Percentiles rank a stretch among this genome's conserved stretches.
Conservation (phyloP, 495 filamentous ascomycete genomes). For the Talaromyces thailandensis region DNA sequence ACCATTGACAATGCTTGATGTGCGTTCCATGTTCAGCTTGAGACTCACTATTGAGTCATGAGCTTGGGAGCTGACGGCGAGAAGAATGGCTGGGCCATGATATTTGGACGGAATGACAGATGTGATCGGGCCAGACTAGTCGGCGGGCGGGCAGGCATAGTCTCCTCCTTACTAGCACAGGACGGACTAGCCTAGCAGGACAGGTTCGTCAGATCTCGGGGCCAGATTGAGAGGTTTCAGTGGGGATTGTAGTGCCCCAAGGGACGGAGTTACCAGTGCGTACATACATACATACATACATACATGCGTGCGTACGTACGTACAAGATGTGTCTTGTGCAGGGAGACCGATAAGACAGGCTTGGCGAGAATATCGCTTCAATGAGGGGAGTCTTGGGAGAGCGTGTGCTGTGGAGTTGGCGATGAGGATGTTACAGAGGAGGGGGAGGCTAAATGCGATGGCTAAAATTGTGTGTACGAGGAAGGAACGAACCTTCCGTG, state of each 20-base stretch:
- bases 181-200: background rate
- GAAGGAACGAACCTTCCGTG: background rate
- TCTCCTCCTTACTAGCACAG: background rate
- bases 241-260: background rate
- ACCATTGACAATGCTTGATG: background rate
- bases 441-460: background rate
- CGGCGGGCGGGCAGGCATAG: background rate
- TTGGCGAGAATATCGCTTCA: no score
- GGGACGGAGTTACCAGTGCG: background rate
- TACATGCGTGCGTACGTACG: no score
- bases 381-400: no score
- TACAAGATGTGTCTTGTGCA: no score
- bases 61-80: background rate
- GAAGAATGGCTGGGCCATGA: background rate
- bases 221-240: background rate
- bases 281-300: no score
- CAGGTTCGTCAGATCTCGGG: background rate
- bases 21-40: background rate
- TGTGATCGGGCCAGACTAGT: background rate
- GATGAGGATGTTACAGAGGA: background rate
- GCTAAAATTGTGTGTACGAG: background rate
- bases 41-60: background rate
- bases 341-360: background rate
- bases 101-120: background rate
- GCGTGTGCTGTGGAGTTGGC: background rate